These are phyloP conservation scores for Leishmania tarentolae DNA, from an alignment of 208 protist genomes.

Conservation along the genomic window DNA sequence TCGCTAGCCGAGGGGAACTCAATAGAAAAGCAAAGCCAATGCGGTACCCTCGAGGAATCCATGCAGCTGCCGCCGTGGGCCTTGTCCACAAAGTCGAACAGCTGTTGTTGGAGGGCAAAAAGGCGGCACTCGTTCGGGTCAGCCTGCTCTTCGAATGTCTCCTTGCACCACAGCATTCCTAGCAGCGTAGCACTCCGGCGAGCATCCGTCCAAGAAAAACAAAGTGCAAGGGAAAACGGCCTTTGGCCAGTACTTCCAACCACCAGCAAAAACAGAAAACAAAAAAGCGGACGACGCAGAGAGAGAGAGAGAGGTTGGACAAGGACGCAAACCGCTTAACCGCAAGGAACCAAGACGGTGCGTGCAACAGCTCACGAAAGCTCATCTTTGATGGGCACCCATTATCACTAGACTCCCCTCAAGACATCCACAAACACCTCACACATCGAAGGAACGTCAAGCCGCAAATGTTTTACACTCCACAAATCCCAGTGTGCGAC, in stretches of 20 bases:
- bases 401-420: too few relatives aligned
- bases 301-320: background rate
- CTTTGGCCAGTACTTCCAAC: background rate
- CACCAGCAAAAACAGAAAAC: background rate
- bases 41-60: background rate
- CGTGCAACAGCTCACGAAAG: too few relatives aligned
- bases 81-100: slow-evolving; percentile 80
- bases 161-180: slow-evolving; percentile 79
- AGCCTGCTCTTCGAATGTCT: slow-evolving; percentile 69
- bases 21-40: slow-evolving; percentile 80
- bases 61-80: background rate
- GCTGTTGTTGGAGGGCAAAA: slow-evolving; percentile 72
- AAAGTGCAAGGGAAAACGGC: background rate
- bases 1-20: slow-evolving; percentile 76
- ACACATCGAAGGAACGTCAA: too few relatives aligned
- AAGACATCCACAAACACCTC: too few relatives aligned
- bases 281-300: background rate
- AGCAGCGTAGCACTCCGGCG: background rate
- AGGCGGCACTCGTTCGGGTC: slow-evolving; percentile 42
- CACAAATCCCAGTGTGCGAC: too few relatives aligned
- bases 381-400: too few relatives aligned
- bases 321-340: background rate
- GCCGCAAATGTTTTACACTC: too few relatives aligned
- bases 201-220: too few relatives aligned
- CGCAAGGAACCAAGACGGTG: background rate